phyloP scores from a whole-genome alignment of 176 grass and related monocot species.

The Eragrostis nindensis region DNA sequence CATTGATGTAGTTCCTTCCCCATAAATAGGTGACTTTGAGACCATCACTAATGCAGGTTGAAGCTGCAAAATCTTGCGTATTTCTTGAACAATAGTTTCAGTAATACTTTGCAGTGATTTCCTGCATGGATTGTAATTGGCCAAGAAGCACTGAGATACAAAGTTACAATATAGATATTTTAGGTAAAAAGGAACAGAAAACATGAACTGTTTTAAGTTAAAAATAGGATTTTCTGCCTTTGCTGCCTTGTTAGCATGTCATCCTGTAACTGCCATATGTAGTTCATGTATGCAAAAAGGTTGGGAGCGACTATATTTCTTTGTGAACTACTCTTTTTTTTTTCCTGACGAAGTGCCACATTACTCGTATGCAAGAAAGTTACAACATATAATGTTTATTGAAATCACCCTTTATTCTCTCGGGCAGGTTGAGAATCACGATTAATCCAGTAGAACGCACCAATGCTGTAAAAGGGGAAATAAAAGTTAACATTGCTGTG shows the following conservation, averaged over 20 bases:
- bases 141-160: slow-evolving; percentile 29
- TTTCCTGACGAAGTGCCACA: not conserved
- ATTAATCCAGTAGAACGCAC: slow-evolving; percentile 88
- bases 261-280: slow-evolving; percentile 4
- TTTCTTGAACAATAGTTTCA: slow-evolving; percentile 75
- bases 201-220: slow-evolving; percentile 18
- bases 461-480: slow-evolving; percentile 58
- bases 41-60: slow-evolving; percentile 83
- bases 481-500: not conserved
- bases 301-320: not conserved
- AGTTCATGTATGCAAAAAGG: not conserved
- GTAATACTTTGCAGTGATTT: slow-evolving; percentile 61
- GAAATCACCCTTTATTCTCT: slow-evolving; percentile 61
- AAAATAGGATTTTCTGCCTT: slow-evolving; percentile 4
- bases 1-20: slow-evolving; percentile 47
- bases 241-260: slow-evolving; percentile 10
- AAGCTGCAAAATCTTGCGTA: slow-evolving; percentile 64
- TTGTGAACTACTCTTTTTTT: slow-evolving; percentile 13
- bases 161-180: slow-evolving; percentile 1
- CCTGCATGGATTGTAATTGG: slow-evolving; percentile 47
- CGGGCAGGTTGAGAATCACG: slow-evolving; percentile 52
- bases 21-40: slow-evolving; percentile 72
- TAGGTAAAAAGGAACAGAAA: slow-evolving; percentile 8
- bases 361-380: slow-evolving; percentile 16
- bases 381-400: slow-evolving; percentile 19